A percentile compares a stretch with the other conserved stretches of the same genome.
Conservation (phyloP, 2,329 filamentous ascomycete genomes). For the Colletotrichum sp. region DNA sequence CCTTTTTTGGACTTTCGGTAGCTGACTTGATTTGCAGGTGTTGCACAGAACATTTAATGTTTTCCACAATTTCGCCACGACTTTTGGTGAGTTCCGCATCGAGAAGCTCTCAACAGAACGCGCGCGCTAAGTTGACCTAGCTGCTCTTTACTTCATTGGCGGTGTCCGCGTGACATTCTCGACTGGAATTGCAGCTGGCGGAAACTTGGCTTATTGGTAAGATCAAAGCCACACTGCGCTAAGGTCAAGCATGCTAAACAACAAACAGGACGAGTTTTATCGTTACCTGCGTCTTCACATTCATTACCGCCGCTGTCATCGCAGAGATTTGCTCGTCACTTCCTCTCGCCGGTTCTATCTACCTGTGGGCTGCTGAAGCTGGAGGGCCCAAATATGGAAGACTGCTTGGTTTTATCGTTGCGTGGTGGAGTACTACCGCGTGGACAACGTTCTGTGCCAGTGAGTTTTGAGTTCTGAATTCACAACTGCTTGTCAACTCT, state of each 20-base stretch:
- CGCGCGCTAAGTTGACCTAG: constrained; percentile 35
- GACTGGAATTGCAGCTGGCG: constrained; percentile 66
- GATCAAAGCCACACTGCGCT: not conserved
- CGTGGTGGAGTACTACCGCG: constrained; percentile 67
- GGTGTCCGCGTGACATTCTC: constrained; percentile 65
- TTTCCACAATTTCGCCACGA: constrained; percentile 64
- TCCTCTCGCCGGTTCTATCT: constrained; percentile 64
- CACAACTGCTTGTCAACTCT: rapidly evolving
- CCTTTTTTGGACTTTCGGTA: not conserved
- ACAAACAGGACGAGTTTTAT: constrained; percentile 60
- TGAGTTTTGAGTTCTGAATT: constrained; percentile 19
- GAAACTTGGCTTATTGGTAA: constrained; percentile 65
- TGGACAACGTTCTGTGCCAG: constrained; percentile 65
- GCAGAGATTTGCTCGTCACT: constrained; percentile 66
- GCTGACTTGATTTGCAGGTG: constrained; percentile 41
- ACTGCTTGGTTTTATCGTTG: constrained; percentile 64
- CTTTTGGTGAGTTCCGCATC: constrained; percentile 52
- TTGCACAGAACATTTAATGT: constrained; percentile 62
- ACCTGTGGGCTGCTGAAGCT: constrained; percentile 66
- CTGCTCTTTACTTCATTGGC: constrained; percentile 66
- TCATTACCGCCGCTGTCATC: constrained; percentile 65
- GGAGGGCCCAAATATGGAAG: constrained; percentile 60
- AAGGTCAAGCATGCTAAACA: not conserved
- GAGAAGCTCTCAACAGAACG: not conserved
- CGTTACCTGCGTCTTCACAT: constrained; percentile 63